Base-by-base conservation (phyloP, 441 rosid species). In the Jatropha podagrica region DNA sequence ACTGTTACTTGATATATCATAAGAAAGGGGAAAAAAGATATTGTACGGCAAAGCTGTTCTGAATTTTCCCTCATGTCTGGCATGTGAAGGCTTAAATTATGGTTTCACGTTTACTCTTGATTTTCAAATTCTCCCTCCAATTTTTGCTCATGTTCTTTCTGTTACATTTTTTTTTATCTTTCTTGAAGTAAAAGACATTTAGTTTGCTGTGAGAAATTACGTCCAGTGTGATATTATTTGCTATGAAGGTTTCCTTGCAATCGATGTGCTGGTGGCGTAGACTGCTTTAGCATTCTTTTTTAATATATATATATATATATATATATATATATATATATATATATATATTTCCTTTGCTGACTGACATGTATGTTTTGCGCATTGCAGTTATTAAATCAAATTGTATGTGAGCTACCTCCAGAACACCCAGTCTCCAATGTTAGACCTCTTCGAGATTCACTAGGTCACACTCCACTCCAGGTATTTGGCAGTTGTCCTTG, bases 321-420 rank as follows among this genome's bases (percentile, higher is more conserved):
- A 27, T 27, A 27, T 27, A 27, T 27, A 27, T 27, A 1, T 27
- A 27, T 27, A 27, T 27, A 27, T 27, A 27, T 27, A 27, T 27
- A 1, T 27, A 32, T 32, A 32, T 32, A 14, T 46, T 44, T 37
- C 4, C 40, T 74, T 52, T 46, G 7, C 40, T 68, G 27, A 72
- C 40, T 72, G 20, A 72, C 17, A 40, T 63, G 4, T 61, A 20
- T 76, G 62, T 70, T n/a, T 27, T 77, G 67, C 23, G 77, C 38
- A 68, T 63, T 81, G 84, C 88, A 93, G 99, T 82, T 95, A 81
- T 83, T 95, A 73, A 95, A 95, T 81, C 95, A 95, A 92, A 95
- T 95, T 74, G 97, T 93, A 3, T 95, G 98, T 0, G 98, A 95
- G 87, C 90, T 95, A 75, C 98, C 99, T 66, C 92, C 95, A 8